Conservation (phyloP, 257 asterid genomes). For the Galeopsis tetrahit region DNA sequence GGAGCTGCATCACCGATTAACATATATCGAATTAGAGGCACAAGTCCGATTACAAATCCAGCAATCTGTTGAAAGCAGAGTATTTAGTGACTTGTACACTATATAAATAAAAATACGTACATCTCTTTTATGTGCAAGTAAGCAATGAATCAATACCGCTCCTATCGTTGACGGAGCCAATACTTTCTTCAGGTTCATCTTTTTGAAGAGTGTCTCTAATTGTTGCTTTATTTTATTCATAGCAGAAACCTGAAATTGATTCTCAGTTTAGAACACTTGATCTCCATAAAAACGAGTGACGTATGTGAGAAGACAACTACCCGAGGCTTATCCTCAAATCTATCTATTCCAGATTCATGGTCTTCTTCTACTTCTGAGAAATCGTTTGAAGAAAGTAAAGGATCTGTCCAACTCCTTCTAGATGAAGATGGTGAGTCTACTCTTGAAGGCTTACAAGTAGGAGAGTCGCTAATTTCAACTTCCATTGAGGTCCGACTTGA, state of each 20-base stretch:
- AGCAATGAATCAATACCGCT: constrained; percentile 57
- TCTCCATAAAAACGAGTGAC: neutral
- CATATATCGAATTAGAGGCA: constrained; percentile 62
- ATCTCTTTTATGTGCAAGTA: neutral
- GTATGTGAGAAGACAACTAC: constrained; percentile 36
- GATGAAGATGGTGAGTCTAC: constrained; percentile 43
- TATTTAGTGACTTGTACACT: neutral
- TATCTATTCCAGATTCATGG: constrained; percentile 43
- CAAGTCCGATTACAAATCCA: constrained; percentile 78
- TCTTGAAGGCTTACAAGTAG: constrained; percentile 40
- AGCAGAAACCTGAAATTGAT: constrained; percentile 52
- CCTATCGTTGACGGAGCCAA: constrained; percentile 84
- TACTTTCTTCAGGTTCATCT: constrained; percentile 73
- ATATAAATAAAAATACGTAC: neutral
- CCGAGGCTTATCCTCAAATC: constrained; percentile 45
- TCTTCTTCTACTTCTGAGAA: constrained; percentile 41
- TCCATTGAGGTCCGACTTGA: constrained; percentile 56
- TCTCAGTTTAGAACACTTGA: constrained; percentile 26
- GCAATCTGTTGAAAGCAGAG: constrained; percentile 48
- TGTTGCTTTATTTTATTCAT: constrained; percentile 45
- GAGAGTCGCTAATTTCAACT: constrained; percentile 53
- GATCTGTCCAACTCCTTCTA: constrained; percentile 46
- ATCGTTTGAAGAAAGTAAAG: constrained; percentile 59
- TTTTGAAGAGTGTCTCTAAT: constrained; percentile 40
- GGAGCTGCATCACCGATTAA: constrained; percentile 78